Evolutionary conservation across 1,284 basidiomycete species (phyloP), one percentile per base, ranked within the genome.

Genomic region (Sporisorium exsertum): DNA sequence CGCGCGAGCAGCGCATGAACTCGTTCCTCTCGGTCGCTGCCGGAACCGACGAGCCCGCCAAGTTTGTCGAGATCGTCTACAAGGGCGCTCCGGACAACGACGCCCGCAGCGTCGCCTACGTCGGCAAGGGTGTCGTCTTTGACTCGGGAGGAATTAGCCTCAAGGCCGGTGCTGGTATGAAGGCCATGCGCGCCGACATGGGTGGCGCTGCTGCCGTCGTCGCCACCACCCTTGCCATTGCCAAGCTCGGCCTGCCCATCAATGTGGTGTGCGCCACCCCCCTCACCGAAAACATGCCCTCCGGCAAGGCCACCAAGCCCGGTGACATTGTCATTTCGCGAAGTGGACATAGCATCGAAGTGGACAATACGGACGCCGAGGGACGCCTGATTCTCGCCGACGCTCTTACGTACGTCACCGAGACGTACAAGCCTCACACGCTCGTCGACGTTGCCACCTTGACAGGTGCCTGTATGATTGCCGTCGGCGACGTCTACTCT

Each of bases 321-420:
- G 94, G 93, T 46, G 87, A 87, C 80, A 93, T 93, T 58, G 85
- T 95, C 70, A 92, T 93, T 77, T 92, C 93, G 7, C 93, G 93
- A 91, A 94, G 94, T 82, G 93, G 94, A 45, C 93, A 94, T 86
- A 91, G 91, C 0, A 89, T 95, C 35, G 93, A 95, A 84, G 66
- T 95, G 42, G 93, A 94, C 87, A 94, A 94, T 86, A 94, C 93
- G 5, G 93, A 94, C 82, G 93, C 93, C 5, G 93, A 94, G 83
- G 94, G 94, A 20, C 90, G 94, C 29, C 88, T 95, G 24, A 88
- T 95, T 24, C 59, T 81, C n/a, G 82, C 85, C 88, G 94, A 95
- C 84, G 92, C 93, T 3, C 89, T 95, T 54, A 93, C 93, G 85
- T 95, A 95, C 84, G 90, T 90, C n/a, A 90, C 91, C 0, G 91